Conservation (phyloP, 768 basidiomycete species). For the Serendipita sp. region DNA sequence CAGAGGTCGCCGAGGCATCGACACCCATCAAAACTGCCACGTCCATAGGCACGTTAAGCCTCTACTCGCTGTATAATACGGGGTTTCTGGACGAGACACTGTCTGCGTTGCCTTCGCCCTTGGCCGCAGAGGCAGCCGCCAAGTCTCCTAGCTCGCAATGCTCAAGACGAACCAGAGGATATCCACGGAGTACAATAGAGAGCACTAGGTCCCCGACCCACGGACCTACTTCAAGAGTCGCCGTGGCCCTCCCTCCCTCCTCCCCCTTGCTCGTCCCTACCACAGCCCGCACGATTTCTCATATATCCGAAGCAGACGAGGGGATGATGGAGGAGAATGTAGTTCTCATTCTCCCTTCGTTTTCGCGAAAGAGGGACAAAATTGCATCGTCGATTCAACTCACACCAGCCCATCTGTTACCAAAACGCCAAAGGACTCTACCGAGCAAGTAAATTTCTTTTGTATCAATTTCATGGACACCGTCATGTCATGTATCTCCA, state of each 20-base stretch:
- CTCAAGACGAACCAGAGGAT: no score
- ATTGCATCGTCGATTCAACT: background rate
- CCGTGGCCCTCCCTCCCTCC: background rate
- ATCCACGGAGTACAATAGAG: no score
- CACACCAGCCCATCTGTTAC: background rate
- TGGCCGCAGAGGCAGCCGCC: background rate
- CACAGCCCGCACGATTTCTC: background rate
- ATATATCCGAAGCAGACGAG: background rate
- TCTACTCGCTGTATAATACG: background rate
- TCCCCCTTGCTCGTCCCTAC: background rate
- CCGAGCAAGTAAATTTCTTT: background rate
- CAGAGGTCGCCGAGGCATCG: background rate
- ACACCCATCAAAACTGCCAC: no score
- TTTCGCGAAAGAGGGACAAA: background rate
- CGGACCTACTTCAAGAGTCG: background rate
- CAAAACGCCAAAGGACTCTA: background rate
- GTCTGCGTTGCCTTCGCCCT: background rate
- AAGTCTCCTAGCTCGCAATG: no score
- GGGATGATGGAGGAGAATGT: background rate
- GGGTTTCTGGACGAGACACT: background rate
- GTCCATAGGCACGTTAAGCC: background rate
- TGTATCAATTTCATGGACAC: background rate
- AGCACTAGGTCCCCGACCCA: background rate
- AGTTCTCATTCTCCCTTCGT: background rate
- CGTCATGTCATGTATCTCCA: background rate